A percentile compares a stretch with the other conserved stretches of the same genome.
Evolutionary conservation across 441 rosid species (phyloP).

Genomic region (Populus tomentosa): DNA sequence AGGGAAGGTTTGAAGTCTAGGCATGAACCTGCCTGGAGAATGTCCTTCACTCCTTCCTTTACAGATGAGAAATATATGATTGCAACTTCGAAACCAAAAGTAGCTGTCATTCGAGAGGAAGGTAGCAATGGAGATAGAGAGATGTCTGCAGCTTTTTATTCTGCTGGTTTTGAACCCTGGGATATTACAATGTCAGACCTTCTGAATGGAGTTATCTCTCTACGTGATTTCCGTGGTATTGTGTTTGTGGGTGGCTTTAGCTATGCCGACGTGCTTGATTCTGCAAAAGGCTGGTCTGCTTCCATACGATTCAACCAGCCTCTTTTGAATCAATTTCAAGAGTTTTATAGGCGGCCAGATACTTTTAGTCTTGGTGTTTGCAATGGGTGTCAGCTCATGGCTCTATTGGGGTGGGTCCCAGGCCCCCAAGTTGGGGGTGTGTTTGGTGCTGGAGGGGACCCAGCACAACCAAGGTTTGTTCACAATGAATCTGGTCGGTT

Average conservation of each 20-base stretch:
- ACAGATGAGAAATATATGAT: slow-evolving; percentile 58
- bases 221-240: slow-evolving; percentile 70
- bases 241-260: slow-evolving; percentile 97
- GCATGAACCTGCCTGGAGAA: slow-evolving; percentile 68
- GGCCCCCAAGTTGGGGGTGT: slow-evolving; percentile 96
- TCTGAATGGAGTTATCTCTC: slow-evolving; percentile 54
- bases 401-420: slow-evolving; percentile 91
- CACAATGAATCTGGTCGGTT: slow-evolving; percentile 95
- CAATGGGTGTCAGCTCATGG: slow-evolving; percentile 98
- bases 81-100: slow-evolving; percentile 68
- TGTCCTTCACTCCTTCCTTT: slow-evolving; percentile 71
- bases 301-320: slow-evolving; percentile 81
- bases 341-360: slow-evolving; percentile 82
- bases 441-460: slow-evolving; percentile 69
- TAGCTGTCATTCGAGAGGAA: slow-evolving; percentile 93
- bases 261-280: slow-evolving; percentile 93
- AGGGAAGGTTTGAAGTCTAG: slow-evolving; percentile 79
- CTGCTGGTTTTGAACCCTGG: slow-evolving; percentile 98
- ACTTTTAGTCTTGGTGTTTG: slow-evolving; percentile 96
- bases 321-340: slow-evolving; percentile 73
- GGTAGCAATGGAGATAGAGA: slow-evolving; percentile 98
- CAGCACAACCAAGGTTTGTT: slow-evolving; percentile 83
- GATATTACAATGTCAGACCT: slow-evolving; percentile 93
- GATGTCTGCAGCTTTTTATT: slow-evolving; percentile 88
- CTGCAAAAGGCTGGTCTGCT: slow-evolving; percentile 99